Base-by-base conservation (phyloP, 352 stramenopile genomes). In the Phytophthora ohioensis region DNA sequence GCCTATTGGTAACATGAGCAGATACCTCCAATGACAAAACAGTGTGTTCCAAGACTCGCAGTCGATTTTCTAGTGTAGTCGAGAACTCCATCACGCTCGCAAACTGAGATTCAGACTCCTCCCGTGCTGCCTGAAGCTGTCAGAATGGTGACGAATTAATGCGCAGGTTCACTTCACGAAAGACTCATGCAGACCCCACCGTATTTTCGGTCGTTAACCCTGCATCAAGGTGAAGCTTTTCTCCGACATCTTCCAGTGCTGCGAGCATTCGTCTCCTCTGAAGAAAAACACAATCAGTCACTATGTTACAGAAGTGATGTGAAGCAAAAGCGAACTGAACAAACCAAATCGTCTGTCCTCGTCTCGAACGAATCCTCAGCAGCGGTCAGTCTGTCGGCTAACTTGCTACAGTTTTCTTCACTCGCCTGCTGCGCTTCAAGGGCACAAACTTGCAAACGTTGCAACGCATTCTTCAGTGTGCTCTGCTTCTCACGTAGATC, bases 261-360 rank as follows among this genome's bases (percentile, higher is more conserved):
- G 57, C 54, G 9, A 78, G 55, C 70, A 78, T 71, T 48, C 64
- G 52, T 9, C 55, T 73, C 36, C 69, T 57, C 69, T 77, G 32
- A 43, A 27, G 7, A 56, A 13, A 65, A 56, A 41, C 35, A 6
- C 36, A 59, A 12, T 56, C 31, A 57, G 45, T 2, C 11, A 52
- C 15, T 5, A 57, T 57, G 2, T 12, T 35, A 45, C 32, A 30
- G 13, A 21, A 32, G 15, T 10, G 17, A 36, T n/a, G 13, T 12
- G 21, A 49, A 31, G 5, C 30, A 45, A 10, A 42, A 39, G 9
- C n/a, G 0, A 15, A 36, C 10, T 43, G 17, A 41, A 51, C 55
- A n/a, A 59, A 92, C 84, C 80, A 91, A 57, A 17, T 88, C 78
- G 48, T 91, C 82, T n/a, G 77, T 69, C 30, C 85, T 54, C 17